Percentiles rank a stretch among this genome's conserved stretches.
These are phyloP conservation scores for Alloascoidea africana DNA, from an alignment of 805 yeast genomes.

Conservation along the genomic window DNA sequence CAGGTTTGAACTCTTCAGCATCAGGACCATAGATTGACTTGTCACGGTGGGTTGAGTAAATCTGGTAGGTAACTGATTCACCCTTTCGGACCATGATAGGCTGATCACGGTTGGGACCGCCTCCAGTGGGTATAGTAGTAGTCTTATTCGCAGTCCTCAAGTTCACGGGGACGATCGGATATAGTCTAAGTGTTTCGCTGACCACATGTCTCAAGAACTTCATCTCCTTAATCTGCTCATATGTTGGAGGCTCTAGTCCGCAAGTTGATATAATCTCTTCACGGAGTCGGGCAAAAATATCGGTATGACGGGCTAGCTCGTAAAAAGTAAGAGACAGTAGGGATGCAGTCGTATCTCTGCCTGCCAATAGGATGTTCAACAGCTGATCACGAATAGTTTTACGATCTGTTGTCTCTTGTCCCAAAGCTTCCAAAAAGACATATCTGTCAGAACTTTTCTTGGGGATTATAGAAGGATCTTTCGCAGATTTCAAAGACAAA, in stretches of 20 bases:
- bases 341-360: slow-evolving; percentile 41
- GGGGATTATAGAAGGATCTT: slow-evolving; percentile 17
- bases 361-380: slow-evolving; percentile 35
- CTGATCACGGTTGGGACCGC: slow-evolving; percentile 23
- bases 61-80: slow-evolving; percentile 21
- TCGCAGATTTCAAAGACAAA: slow-evolving; percentile 19
- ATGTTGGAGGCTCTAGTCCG: slow-evolving; percentile 20
- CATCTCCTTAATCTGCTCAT: slow-evolving; percentile 33
- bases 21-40: slow-evolving; percentile 27
- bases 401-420: slow-evolving; percentile 32
- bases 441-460: slow-evolving; percentile 22
- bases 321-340: slow-evolving; percentile 28
- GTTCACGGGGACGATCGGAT: slow-evolving; percentile 36
- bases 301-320: slow-evolving; percentile 29
- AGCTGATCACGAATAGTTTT: slow-evolving; percentile 32
- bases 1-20: slow-evolving; percentile 28
- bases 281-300: slow-evolving; percentile 22
- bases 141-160: slow-evolving; percentile 28
- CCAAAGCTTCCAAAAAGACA: slow-evolving; percentile 32
- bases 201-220: slow-evolving; percentile 30
- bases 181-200: slow-evolving; percentile 32
- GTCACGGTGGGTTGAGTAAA: slow-evolving; percentile 28
- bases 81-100: slow-evolving; percentile 31
- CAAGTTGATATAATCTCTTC: slow-evolving; percentile 21
- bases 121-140: slow-evolving; percentile 36